Evolutionary conservation across 257 asterid species (phyloP).

Genomic region (Solanum ossicruentum): DNA sequence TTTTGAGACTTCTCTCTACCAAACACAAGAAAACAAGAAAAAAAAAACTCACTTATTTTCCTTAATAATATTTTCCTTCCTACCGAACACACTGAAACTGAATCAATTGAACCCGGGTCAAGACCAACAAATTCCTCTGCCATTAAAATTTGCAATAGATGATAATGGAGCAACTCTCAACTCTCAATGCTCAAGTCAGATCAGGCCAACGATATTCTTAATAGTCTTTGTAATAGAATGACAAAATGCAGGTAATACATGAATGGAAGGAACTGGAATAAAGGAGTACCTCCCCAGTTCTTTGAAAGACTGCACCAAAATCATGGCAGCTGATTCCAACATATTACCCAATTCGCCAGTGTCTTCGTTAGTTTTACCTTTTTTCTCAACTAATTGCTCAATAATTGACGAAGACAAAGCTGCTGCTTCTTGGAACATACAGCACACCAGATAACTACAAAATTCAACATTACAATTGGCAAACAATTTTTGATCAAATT

Average conservation of each 20-base stretch:
- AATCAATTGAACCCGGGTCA: not conserved
- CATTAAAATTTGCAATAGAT: not conserved
- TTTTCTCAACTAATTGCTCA: conserved; percentile 18
- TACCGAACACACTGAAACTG: not conserved
- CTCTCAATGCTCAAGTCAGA: not conserved
- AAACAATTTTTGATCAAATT: not conserved
- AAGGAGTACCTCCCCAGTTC: conserved; percentile 43
- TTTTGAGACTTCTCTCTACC: not conserved
- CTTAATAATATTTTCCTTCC: not conserved
- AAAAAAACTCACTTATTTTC: not conserved
- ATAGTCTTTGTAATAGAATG: not conserved
- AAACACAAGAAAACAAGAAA: not conserved
- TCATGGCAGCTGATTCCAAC: conserved; percentile 89
- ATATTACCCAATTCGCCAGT: conserved; percentile 32
- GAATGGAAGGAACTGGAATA: not conserved
- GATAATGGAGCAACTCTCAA: not conserved
- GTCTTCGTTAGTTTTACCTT: conserved; percentile 5
- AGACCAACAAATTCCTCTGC: not conserved
- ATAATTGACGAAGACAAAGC: conserved; percentile 43
- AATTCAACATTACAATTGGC: not conserved
- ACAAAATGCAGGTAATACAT: not conserved
- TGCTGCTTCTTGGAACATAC: conserved; percentile 64
- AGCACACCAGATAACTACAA: conserved; percentile 61
- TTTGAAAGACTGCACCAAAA: conserved; percentile 67
- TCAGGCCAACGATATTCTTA: not conserved